These are phyloP conservation scores for Vigna angularis DNA, from an alignment of 306 rosid genomes.

Conservation along the genomic window DNA sequence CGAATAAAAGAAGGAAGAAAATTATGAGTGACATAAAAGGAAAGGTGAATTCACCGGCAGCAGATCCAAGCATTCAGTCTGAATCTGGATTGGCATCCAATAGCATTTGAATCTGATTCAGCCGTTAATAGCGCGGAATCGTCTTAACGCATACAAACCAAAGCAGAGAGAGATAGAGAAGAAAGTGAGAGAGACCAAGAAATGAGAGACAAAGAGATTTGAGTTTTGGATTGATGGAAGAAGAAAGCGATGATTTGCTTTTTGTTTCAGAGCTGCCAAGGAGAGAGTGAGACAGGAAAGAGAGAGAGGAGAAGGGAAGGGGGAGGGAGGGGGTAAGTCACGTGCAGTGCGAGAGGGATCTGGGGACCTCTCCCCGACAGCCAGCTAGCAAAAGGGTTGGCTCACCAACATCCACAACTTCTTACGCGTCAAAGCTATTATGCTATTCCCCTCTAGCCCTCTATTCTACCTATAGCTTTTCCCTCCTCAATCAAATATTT, in stretches of 20 bases:
- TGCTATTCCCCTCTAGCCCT: conserved; percentile 19
- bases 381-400: conserved; percentile 98
- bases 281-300: conserved; percentile 14
- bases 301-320: conserved; percentile 18
- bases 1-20: background rate
- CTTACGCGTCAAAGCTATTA: conserved; percentile 70
- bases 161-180: conserved; percentile 16
- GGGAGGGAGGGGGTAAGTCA: conserved; percentile 64
- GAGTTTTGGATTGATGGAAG: conserved; percentile 52
- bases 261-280: conserved; percentile 37
- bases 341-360: conserved; percentile 74
- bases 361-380: conserved; percentile 92
- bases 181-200: conserved; percentile 38
- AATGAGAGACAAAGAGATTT: conserved; percentile 43
- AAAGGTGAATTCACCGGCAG: conserved; percentile 64
- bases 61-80: conserved; percentile 74
- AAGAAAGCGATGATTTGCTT: conserved; percentile 52
- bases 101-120: conserved; percentile 62
- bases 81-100: conserved; percentile 39
- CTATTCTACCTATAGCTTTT: background rate
- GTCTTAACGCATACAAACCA: background rate
- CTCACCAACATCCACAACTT: conserved; percentile 97
- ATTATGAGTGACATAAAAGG: conserved; percentile 23
- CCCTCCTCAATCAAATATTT: background rate
- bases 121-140: conserved; percentile 27